Evolutionary conservation across 768 basidiomycete genomes (phyloP), one percentile per base, ranked within the genome.

Genomic region (Melanogaster broomeanus): DNA sequence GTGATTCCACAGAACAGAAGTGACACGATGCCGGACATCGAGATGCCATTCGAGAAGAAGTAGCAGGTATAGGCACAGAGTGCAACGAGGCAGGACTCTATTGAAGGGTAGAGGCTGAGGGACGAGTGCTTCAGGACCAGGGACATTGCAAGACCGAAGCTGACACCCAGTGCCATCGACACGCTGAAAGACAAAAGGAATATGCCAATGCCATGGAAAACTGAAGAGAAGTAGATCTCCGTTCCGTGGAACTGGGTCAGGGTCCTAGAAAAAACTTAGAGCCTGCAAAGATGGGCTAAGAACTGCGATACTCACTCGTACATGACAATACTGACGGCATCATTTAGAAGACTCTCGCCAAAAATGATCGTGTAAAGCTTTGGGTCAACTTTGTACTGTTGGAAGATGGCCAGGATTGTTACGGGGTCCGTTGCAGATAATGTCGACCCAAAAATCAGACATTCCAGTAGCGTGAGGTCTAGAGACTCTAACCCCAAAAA

Each of bases 241-340:
- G 83, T 79, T 6, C 93, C 92, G 60, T 95, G 92, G 70, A 98
- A 98, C 64, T 87, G 90, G 8, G 89, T 87, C 45, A 98, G 75
- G 0, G 96, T 98, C 69, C 94, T 98, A 62, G 46, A 27, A 25
- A 13, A 12, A 8, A 27, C 47, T 56, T 45, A 57, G 47, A 34
- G 49, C 37, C 16, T 15, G 25, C n/a, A 2, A 4, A 12, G 30
- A 44, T 15, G 42, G 28, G 34, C 42, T 10, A 44, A 41, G 25
- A 45, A 22, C 11, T 15, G 18, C 6, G 27, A 3, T 53, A 88
- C 94, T 78, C 68, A 98, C 94, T 99, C 97, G 72, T 98, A 98
- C 90, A 99, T 94, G 70, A 98, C 95, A 76, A 98, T 98, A 80
- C 92, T 93, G 64, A 98, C 97, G 18, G 97, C 97, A 77, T 99